Evolutionary conservation across 148 eudicot species (phyloP), one percentile per base, ranked within the genome.

Genomic region (Rhododendron williamsianum): DNA sequence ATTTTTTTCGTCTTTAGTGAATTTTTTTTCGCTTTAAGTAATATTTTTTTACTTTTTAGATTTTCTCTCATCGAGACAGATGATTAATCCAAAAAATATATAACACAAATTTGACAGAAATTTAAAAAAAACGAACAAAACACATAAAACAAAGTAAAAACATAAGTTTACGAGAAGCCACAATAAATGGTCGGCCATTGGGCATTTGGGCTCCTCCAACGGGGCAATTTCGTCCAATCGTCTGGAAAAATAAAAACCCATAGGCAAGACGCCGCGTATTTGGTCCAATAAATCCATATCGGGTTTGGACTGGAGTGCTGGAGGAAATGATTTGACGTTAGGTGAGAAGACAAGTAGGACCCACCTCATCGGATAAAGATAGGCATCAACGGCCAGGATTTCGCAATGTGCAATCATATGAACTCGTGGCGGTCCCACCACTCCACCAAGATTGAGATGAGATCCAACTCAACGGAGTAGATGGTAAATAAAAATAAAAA

Each of bases 181-280:
- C 43, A 4, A 38, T 38, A 38, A 36, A 74, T 36, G 78, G 21
- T 74, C 25, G 10, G 77, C 25, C 77, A 12, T 4, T 1, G 48
- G 48, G 46, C 38, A 8, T 46, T 45, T 45, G 48, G 10, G 10
- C 10, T 46, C 2, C 49, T 9, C 6, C 18, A 19, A 13, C 11
- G 19, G 35, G 69, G 72, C 48, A 81, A 81, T 72, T 56, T 81
- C 81, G 87, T 86, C 84, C 30, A 36, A 69, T 25, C 46, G 16
- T 0, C 23, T 13, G 9, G 16, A 23, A 43, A 78, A 27, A 9
- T 0, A 88, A 85, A 85, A 88, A 4, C 2, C 86, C 89, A 72
- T 4, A 81, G 86, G 82, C 90, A 2, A 81, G 83, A 25, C 90
- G 92, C 92, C 90, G 92, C 92, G 89, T 90, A 80, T 9, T 4